phyloP scores from a whole-genome alignment of 2,329 filamentous ascomycete species.

The Aspergillus tubingensis region DNA sequence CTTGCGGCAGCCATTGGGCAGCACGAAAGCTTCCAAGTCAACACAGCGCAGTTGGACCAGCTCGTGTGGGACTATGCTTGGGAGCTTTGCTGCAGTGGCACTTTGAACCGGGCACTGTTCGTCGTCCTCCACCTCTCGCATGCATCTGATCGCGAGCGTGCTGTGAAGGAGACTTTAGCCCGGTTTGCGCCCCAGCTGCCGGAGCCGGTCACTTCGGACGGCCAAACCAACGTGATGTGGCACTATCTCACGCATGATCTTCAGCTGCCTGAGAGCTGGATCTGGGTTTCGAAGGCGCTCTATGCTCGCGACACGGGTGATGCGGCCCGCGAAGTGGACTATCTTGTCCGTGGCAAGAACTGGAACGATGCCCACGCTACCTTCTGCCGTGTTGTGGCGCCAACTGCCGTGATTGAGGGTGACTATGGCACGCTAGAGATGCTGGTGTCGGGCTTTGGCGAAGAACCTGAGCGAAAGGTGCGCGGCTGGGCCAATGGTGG shows the following conservation, averaged over 20 bases:
- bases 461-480: constrained; percentile 62
- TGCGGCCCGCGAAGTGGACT: constrained; percentile 71
- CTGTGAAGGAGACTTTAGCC: constrained; percentile 72
- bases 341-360: constrained; percentile 74
- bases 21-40: constrained; percentile 55
- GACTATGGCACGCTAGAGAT: constrained; percentile 71
- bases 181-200: constrained; percentile 68
- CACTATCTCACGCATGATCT: constrained; percentile 63
- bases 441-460: constrained; percentile 70
- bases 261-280: constrained; percentile 73
- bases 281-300: constrained; percentile 84
- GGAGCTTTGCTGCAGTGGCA: constrained; percentile 55
- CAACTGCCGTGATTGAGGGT: constrained; percentile 76
- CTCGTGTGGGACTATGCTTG: constrained; percentile 64
- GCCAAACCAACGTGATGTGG: constrained; percentile 51
- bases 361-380: constrained; percentile 82
- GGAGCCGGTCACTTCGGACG: constrained; percentile 56
- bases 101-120: constrained; percentile 72
- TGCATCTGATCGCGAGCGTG: constrained; percentile 61
- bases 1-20: constrained; percentile 50
- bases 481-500: constrained; percentile 77
- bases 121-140: constrained; percentile 75
- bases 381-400: constrained; percentile 78
- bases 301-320: constrained; percentile 75
- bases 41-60: constrained; percentile 64